Evolutionary conservation across 1,284 basidiomycete genomes (phyloP).

Genomic region (Ganoderma lucidum): DNA sequence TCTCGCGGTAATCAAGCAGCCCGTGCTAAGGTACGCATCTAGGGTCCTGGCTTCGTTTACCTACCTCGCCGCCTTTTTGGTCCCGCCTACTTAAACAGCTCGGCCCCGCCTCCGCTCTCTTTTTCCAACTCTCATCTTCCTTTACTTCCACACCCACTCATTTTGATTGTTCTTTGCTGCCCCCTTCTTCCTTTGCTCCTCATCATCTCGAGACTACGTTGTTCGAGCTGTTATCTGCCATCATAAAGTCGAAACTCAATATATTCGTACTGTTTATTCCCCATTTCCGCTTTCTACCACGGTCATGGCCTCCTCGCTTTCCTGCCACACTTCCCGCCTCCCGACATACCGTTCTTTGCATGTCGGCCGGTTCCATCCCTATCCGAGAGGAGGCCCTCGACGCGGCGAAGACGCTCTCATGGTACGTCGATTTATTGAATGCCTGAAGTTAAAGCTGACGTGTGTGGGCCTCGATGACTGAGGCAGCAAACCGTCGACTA

Average conservation of each 20-base stretch:
- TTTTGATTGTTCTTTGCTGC: not conserved
- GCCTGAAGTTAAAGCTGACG: not conserved
- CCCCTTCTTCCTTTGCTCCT: not conserved
- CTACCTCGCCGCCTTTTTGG: not conserved
- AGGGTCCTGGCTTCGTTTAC: slow-evolving; percentile 6
- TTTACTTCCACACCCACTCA: not conserved
- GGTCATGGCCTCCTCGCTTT: slow-evolving; percentile 6
- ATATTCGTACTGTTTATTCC: not conserved
- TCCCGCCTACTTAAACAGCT: not conserved
- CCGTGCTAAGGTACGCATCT: not conserved
- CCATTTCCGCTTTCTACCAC: not conserved
- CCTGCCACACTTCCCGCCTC: slow-evolving; percentile 19
- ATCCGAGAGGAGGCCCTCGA: slow-evolving; percentile 24
- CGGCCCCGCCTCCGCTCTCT: not conserved
- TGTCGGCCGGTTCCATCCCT: slow-evolving; percentile 30
- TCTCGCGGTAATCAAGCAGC: not conserved
- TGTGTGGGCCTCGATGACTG: not conserved
- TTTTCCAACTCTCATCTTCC: not conserved
- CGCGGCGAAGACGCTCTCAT: slow-evolving; percentile 26
- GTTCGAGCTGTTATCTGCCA: not conserved
- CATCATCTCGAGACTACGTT: not conserved
- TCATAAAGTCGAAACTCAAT: slow-evolving; percentile 3
- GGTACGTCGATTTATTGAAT: slow-evolving; percentile 33
- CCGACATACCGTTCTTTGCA: slow-evolving; percentile 31
- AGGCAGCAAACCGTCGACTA: slow-evolving; percentile 3